These are phyloP conservation scores for Ochetophila trinervis DNA, from an alignment of 306 rosid genomes.

Conservation along the genomic window DNA sequence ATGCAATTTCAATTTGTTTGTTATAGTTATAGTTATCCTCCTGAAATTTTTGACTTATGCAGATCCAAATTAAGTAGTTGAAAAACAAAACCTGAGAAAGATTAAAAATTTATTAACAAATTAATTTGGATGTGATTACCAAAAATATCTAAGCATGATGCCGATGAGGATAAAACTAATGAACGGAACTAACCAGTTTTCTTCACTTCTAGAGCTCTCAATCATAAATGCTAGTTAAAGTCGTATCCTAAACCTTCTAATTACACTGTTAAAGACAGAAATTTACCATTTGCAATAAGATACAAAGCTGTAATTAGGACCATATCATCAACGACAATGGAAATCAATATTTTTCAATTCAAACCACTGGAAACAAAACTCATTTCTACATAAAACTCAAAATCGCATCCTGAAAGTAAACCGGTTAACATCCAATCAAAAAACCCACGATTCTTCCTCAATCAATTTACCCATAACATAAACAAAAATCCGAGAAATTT, in stretches of 20 bases:
- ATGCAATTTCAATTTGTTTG: neutral
- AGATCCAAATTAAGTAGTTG: neutral
- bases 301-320: neutral
- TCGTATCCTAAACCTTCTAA: neutral
- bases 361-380: conserved; percentile 10
- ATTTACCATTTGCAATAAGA: neutral
- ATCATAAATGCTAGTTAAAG: too few species aligned
- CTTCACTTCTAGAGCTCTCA: too few species aligned
- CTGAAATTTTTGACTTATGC: neutral
- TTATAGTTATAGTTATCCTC: neutral
- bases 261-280: neutral
- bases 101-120: too few species aligned
- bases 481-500: neutral
- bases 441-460: conserved; percentile 7
- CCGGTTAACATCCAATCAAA: neutral
- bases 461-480: neutral
- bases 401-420: neutral
- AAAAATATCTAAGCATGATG: too few species aligned
- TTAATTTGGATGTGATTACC: too few species aligned
- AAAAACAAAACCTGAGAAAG: too few species aligned
- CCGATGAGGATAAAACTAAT: neutral
- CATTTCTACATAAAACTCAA: neutral
- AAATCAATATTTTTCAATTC: conserved; percentile 11
- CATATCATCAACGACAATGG: conserved; percentile 14
- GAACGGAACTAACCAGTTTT: neutral